A percentile compares a stretch with the other conserved stretches of the same genome.
Conservation (phyloP, 768 basidiomycete species). For the Chalciporus pseudorubinellus region DNA sequence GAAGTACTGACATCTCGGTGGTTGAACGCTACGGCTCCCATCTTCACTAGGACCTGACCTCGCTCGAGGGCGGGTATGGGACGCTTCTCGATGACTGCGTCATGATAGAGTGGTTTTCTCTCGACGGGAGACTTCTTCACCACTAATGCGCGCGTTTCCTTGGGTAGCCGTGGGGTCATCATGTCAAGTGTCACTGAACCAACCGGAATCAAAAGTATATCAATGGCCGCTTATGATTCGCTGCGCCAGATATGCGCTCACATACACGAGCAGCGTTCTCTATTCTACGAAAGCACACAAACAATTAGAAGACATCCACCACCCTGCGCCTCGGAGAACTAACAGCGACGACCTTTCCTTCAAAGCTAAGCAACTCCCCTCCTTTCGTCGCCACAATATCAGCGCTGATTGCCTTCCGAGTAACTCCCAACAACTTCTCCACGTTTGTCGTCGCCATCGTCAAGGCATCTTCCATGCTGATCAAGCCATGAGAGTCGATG, state of each 20-base stretch:
- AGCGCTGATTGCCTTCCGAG: conserved; percentile 6
- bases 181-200: neutral
- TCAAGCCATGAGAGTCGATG: conserved; percentile 38
- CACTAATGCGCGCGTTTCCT: conserved; percentile 46
- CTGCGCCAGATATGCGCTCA: too few relatives aligned
- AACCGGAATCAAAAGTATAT: neutral
- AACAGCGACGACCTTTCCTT: conserved; percentile 44
- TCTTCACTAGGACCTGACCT: conserved; percentile 64
- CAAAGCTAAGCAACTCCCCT: conserved; percentile 41
- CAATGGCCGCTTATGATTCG: too few relatives aligned
- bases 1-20: conserved; percentile 62
- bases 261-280: too few relatives aligned
- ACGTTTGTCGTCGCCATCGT: conserved; percentile 42
- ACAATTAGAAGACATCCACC: conserved; percentile 37
- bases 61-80: conserved; percentile 48
- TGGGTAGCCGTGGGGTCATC: conserved; percentile 33
- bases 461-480: conserved; percentile 39
- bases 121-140: conserved; percentile 42
- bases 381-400: conserved; percentile 44
- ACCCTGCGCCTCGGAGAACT: conserved; percentile 34
- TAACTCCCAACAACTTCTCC: conserved; percentile 41
- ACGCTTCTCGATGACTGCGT: conserved; percentile 50
- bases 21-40: conserved; percentile 73
- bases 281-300: neutral
- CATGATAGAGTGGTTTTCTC: conserved; percentile 49